Conservation (phyloP, 148 eudicot genomes). For the Rhododendron vialii region DNA sequence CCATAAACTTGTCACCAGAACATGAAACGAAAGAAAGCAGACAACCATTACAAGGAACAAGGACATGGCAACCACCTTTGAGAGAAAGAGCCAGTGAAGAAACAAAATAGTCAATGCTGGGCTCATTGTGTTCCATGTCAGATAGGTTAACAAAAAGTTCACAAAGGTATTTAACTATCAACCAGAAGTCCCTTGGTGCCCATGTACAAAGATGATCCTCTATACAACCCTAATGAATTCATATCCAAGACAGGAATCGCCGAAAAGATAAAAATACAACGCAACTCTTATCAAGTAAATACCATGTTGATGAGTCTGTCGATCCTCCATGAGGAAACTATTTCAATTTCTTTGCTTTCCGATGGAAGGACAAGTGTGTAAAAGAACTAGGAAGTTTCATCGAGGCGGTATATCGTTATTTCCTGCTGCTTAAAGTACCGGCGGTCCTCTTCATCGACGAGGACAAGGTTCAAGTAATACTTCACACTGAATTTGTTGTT, state of each 20-base stretch:
- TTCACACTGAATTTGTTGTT: conserved; percentile 98
- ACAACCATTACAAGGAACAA: neutral
- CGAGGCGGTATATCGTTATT: conserved; percentile 75
- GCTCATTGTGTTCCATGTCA: neutral
- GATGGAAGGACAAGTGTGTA: neutral
- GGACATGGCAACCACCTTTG: neutral
- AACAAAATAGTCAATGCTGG: neutral
- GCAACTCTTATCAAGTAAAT: neutral
- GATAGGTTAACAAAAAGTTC: neutral
- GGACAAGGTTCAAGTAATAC: conserved; percentile 85
- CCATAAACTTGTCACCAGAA: neutral
- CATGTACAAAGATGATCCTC: conserved; percentile 6
- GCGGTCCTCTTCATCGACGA: conserved; percentile 97
- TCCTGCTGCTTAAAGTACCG: conserved; percentile 98
- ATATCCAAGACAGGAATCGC: neutral
- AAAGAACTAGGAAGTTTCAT: conserved; percentile 37
- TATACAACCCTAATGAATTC: conserved; percentile 13
- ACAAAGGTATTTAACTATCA: neutral
- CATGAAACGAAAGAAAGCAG: neutral
- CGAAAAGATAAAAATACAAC: neutral
- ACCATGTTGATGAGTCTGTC: neutral
- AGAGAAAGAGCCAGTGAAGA: neutral
- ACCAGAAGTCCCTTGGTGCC: neutral
- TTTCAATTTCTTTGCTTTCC: neutral
- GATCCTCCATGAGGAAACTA: neutral